A percentile compares a stretch with the other conserved stretches of the same genome.
Evolutionary conservation across 345 rosid species (phyloP).

Genomic region (Rhodomyrtus tomentosa): DNA sequence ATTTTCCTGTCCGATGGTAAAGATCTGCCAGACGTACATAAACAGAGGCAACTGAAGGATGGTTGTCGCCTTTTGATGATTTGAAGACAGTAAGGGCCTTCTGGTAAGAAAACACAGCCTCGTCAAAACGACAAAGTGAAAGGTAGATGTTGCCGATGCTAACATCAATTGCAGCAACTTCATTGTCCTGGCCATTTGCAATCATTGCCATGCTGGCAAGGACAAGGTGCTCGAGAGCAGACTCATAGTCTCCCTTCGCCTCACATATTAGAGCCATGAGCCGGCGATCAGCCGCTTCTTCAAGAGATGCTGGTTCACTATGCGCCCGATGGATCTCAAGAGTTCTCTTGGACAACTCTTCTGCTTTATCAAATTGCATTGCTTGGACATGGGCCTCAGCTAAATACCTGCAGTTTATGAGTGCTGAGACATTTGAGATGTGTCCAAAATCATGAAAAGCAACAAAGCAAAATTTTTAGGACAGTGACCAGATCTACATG

Average conservation of each 20-base stretch:
- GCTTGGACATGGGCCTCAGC: constrained; percentile 99
- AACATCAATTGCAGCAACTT: constrained; percentile 93
- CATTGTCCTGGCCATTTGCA: constrained; percentile 82
- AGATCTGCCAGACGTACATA: constrained; percentile 93
- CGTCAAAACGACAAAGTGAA: constrained; percentile 88
- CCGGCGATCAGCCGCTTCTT: constrained; percentile 96
- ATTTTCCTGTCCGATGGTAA: constrained; percentile 92
- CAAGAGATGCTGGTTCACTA: constrained; percentile 94
- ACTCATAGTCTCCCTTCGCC: constrained; percentile 92
- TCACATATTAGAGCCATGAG: constrained; percentile 87
- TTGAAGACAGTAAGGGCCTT: constrained; percentile 97
- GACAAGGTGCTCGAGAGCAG: constrained; percentile 93
- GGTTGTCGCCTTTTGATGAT: constrained; percentile 92
- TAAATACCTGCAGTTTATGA: constrained; percentile 51
- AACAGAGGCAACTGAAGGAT: constrained; percentile 86
- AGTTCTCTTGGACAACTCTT: constrained; percentile 83
- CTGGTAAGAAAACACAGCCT: constrained; percentile 95
- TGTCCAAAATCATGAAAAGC: background rate
- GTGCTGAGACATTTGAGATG: background rate
- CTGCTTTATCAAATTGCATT: constrained; percentile 96
- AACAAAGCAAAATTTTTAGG: background rate
- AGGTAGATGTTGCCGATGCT: constrained; percentile 91
- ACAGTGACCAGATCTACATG: background rate
- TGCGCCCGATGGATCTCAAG: constrained; percentile 93
- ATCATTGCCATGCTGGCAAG: constrained; percentile 99